Conservation (phyloP, 2,329 filamentous ascomycete genomes). For the Claviceps humidiphila region DNA sequence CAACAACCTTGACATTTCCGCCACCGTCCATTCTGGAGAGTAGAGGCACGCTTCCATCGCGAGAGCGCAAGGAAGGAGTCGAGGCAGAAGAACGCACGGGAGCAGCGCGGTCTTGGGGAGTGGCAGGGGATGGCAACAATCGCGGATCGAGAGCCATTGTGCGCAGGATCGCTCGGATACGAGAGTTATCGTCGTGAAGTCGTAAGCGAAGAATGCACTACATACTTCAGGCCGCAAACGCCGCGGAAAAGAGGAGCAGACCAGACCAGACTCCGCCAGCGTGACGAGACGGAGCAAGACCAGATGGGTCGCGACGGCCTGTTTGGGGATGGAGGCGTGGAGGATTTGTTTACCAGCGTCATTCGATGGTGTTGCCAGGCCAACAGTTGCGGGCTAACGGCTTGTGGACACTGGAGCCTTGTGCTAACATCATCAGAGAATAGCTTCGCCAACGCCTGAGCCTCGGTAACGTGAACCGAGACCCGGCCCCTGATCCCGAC, state of each 20-base stretch:
- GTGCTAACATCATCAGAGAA: no score
- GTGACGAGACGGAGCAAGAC: neutral
- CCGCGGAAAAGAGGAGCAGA: neutral
- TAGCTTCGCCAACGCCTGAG: no score
- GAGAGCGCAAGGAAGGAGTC: conserved; percentile 63
- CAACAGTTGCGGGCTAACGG: neutral
- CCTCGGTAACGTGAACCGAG: no score
- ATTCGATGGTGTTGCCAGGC: conserved; percentile 19
- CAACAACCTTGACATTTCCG: conserved; percentile 72
- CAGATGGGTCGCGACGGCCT: neutral
- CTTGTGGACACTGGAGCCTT: no score
- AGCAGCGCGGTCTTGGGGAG: conserved; percentile 16
- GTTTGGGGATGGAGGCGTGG: neutral
- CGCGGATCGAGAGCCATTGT: conserved; percentile 30
- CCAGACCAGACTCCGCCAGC: neutral
- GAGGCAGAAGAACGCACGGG: conserved; percentile 55
- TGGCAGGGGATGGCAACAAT: conserved; percentile 30
- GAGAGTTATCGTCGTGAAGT: conserved; percentile 25
- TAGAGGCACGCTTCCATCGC: conserved; percentile 51
- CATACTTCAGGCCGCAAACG: conserved; percentile 14
- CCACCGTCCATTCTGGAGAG: conserved; percentile 45
- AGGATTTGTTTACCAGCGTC: conserved; percentile 22
- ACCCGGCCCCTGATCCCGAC: no score
- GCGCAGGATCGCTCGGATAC: conserved; percentile 26
- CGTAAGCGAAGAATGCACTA: conserved; percentile 27